phyloP scores from a whole-genome alignment of 768 basidiomycete species.

The Rhizopogon vinicolor region DNA sequence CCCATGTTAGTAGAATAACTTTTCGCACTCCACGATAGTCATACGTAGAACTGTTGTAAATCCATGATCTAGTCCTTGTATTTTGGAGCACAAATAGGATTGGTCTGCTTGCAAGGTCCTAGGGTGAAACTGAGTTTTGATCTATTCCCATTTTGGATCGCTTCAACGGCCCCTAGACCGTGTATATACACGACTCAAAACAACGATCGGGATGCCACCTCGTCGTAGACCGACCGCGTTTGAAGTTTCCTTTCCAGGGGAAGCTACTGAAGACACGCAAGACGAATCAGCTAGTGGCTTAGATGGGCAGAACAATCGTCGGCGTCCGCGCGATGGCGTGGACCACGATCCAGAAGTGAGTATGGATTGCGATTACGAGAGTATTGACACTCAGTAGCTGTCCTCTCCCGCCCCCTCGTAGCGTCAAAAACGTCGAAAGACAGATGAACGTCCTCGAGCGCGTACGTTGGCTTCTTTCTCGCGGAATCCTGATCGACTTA shows the following conservation, averaged over 20 bases:
- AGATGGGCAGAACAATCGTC: conserved; percentile 22
- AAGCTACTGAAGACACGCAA: conserved; percentile 16
- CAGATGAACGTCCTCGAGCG: conserved; percentile 12
- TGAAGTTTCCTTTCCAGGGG: conserved; percentile 49
- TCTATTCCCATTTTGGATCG: background rate
- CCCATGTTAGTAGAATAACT: background rate
- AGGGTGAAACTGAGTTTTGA: too few species aligned
- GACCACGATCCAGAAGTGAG: conserved; percentile 13
- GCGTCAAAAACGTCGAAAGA: conserved; percentile 24
- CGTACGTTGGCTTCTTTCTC: conserved; percentile 6
- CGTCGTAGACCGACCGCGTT: conserved; percentile 48
- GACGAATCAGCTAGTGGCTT: conserved; percentile 17
- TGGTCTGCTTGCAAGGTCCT: background rate
- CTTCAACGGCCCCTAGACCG: background rate
- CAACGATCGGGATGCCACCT: conserved; percentile 26
- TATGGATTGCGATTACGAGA: background rate
- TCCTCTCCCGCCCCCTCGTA: background rate
- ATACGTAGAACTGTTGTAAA: background rate
- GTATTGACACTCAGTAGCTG: background rate
- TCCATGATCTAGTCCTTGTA: background rate
- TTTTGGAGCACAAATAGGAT: background rate
- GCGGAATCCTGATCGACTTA: background rate
- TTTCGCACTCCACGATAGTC: background rate
- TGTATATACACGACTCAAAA: background rate
- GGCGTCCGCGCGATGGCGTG: conserved; percentile 16